A percentile compares a stretch with the other conserved stretches of the same genome.
These are phyloP conservation scores for Blastobotrys apis DNA, from an alignment of 1,139 yeast species.

Conservation along the genomic window DNA sequence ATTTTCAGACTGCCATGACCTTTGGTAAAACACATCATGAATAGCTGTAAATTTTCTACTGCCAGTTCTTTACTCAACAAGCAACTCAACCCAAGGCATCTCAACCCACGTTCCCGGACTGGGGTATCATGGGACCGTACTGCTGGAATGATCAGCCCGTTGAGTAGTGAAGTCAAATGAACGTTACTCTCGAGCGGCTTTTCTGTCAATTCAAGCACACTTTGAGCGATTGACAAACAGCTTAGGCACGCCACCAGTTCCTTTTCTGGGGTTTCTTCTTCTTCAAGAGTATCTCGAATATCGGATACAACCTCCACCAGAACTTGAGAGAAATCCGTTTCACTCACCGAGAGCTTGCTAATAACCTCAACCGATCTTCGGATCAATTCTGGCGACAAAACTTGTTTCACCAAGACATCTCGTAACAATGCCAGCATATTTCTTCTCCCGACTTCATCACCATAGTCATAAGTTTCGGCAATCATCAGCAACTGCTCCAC, in stretches of 20 bases:
- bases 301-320: slow-evolving; percentile 84
- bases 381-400: slow-evolving; percentile 51
- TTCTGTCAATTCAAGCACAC: slow-evolving; percentile 64
- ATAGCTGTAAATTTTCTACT: slow-evolving; percentile 46
- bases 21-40: slow-evolving; percentile 61
- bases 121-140: slow-evolving; percentile 57
- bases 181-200: slow-evolving; percentile 63
- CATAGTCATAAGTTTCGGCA: slow-evolving; percentile 71
- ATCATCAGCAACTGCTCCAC: slow-evolving; percentile 67
- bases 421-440: slow-evolving; percentile 72
- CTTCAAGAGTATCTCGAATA: slow-evolving; percentile 55
- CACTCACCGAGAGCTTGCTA: slow-evolving; percentile 67
- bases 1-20: slow-evolving; percentile 59
- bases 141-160: slow-evolving; percentile 80
- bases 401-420: slow-evolving; percentile 31
- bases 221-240: slow-evolving; percentile 66
- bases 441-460: slow-evolving; percentile 89
- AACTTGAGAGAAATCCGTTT: slow-evolving; percentile 79
- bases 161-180: slow-evolving; percentile 66
- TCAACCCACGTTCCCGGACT: slow-evolving; percentile 63
- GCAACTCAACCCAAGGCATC: slow-evolving; percentile 76
- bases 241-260: slow-evolving; percentile 45
- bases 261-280: slow-evolving; percentile 24
- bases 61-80: slow-evolving; percentile 64
- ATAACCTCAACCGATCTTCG: slow-evolving; percentile 61